A percentile compares a stretch with the other conserved stretches of the same genome.
Evolutionary conservation across 371 early-diverging fungal genomes (phyloP).

Genomic region (Mortierella sp.): DNA sequence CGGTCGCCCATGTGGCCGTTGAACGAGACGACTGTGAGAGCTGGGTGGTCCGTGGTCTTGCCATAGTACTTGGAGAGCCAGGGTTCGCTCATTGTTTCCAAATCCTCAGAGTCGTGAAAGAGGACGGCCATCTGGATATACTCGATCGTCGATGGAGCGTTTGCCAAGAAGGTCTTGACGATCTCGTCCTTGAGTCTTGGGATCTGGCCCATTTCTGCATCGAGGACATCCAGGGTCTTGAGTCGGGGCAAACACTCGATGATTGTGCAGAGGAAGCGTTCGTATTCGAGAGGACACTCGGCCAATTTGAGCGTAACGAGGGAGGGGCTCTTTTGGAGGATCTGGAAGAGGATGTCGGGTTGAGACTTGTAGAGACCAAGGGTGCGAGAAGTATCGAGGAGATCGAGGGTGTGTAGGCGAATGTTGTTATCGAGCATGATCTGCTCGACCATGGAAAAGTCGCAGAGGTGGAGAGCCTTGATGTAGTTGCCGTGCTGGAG

Average conservation of each 20-base stretch:
- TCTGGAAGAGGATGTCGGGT: not conserved
- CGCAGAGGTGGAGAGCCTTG: not conserved
- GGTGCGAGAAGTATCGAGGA: not conserved
- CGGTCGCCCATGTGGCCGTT: not conserved
- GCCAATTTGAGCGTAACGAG: not conserved
- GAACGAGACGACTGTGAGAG: constrained; percentile 7
- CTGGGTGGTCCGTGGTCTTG: constrained; percentile 1
- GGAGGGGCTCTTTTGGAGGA: not conserved
- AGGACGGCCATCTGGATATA: constrained; percentile 5
- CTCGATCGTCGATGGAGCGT: not conserved
- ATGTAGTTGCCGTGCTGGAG: not conserved
- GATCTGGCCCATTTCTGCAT: constrained; percentile 7
- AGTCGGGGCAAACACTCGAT: not conserved
- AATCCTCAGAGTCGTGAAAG: not conserved
- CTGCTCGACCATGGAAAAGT: not conserved
- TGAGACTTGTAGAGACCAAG: not conserved
- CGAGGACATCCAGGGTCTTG: not conserved
- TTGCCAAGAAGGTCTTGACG: constrained; percentile 1
- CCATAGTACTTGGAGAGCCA: constrained; percentile 1
- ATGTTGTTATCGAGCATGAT: constrained; percentile 2
- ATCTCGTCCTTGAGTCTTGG: constrained; percentile 1
- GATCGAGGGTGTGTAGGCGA: constrained; percentile 3
- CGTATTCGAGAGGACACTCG: not conserved
- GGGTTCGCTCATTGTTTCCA: not conserved
- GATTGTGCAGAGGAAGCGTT: not conserved